A percentile compares a stretch with the other conserved stretches of the same genome.
Evolutionary conservation across 257 asterid species (phyloP).

Genomic region (Ligustrum vulgare): DNA sequence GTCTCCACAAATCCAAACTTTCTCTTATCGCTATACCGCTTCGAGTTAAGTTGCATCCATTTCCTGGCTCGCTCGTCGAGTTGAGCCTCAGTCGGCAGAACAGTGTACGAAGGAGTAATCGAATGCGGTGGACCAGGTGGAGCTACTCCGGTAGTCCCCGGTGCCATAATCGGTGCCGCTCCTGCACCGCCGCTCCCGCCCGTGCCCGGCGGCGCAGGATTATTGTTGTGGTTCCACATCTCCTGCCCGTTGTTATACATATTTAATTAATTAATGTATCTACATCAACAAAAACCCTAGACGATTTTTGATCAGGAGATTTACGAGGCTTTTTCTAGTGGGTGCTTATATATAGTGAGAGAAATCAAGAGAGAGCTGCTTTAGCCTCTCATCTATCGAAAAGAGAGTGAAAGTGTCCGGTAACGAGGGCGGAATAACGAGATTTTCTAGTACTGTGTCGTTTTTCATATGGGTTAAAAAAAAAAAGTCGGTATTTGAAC

Average conservation of each 20-base stretch:
- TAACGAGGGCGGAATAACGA: no score
- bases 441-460: no score
- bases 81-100: constrained; percentile 90
- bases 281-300: not conserved
- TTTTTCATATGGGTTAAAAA: no score
- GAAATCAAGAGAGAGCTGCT: no score
- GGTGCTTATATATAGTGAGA: no score
- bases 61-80: constrained; percentile 94
- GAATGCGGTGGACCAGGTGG: constrained; percentile 57
- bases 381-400: no score
- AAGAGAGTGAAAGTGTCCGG: no score
- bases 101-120: constrained; percentile 77
- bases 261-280: not conserved
- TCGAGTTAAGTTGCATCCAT: constrained; percentile 93
- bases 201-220: constrained; percentile 79
- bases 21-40: constrained; percentile 87
- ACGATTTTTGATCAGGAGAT: not conserved
- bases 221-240: constrained; percentile 42
- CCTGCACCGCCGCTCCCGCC: constrained; percentile 35
- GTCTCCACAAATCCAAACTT: constrained; percentile 98
- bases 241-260: constrained; percentile 59
- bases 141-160: constrained; percentile 46
- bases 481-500: no score
- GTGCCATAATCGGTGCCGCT: constrained; percentile 21
- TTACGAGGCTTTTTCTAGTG: not conserved